phyloP scores from a whole-genome alignment of 306 rosid species.

The Neltuma alba region DNA sequence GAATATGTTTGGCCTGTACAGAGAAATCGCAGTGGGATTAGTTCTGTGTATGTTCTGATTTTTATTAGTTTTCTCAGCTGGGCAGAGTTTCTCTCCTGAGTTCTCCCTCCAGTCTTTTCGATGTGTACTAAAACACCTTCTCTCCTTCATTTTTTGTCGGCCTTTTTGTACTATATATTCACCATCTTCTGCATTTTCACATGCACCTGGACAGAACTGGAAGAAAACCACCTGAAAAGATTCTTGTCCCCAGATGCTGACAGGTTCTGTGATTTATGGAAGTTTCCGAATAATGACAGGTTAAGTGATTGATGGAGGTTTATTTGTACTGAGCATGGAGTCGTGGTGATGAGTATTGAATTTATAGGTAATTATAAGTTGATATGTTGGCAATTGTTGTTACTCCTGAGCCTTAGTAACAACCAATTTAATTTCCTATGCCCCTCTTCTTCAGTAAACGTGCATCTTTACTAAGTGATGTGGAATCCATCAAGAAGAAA shows the following conservation, averaged over 20 bases:
- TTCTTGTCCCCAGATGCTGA: neutral
- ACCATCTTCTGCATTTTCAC: neutral
- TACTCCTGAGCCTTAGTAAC: neutral
- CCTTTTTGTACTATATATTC: neutral
- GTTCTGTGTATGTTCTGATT: conserved; percentile 30
- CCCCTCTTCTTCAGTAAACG: neutral
- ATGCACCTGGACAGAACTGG: neutral
- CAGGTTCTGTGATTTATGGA: conserved; percentile 23
- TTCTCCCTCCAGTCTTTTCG: neutral
- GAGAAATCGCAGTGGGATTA: conserved; percentile 29
- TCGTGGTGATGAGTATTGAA: conserved; percentile 30
- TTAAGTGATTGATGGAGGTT: too few relatives aligned
- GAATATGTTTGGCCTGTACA: conserved; percentile 41
- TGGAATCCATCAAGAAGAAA: too few relatives aligned
- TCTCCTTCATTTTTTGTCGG: neutral
- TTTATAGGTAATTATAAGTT: neutral
- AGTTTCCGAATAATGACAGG: conserved; percentile 8
- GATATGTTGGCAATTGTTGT: neutral
- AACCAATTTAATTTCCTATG: neutral
- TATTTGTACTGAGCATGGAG: conserved; percentile 12
- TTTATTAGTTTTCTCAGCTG: conserved; percentile 4
- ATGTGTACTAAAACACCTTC: neutral
- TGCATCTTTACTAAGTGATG: too few relatives aligned
- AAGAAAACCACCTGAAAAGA: neutral
- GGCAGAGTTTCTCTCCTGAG: neutral